Base-by-base conservation (phyloP, 2,329 filamentous ascomycete genomes). In the Berkeleyomyces basicola region DNA sequence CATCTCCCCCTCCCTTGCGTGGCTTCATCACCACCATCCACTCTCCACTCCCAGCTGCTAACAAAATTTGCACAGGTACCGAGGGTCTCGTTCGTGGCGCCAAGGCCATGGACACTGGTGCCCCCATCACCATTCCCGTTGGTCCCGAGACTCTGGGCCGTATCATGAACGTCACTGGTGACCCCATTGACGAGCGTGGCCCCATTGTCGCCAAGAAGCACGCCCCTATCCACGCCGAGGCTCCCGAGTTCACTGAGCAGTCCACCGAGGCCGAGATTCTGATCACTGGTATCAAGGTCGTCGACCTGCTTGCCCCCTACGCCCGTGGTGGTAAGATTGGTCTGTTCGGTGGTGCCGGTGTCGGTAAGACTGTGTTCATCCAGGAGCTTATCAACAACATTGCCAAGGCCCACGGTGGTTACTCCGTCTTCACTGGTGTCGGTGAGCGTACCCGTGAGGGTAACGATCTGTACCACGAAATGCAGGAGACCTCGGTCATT, bases 341-440 rank as follows among this genome's bases (percentile, higher is more conserved):
- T 89, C 90, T 99, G 71, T 99, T 99, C 82, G 93, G 93, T 81
- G 93, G 93, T 92, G 93, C 93, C 73, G 93, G 93, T 95, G 93
- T 99, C 83, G 93, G 93, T 79, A 99, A 99, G 88, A 99, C 93
- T 77, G 93, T 99, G 76, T 99, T 97, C 84, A 99, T 99, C 78
- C 93, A 99, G 85, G 93, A 99, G 82, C 82, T 99, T 76, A 99
- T 99, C 82, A 99, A 99, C 90, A 99, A 99, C 87, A 97, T 99
- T 75, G 93, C 93, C 80, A 97, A 97, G 86, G 93, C 93, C 72
- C 93, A 99, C 83, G 93, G 93, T 95, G 93, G 93, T 95, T 99
- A 95, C 88, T 99, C 93, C 70, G 93, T 99, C 76, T 99, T 99
- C 87, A 96, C 90, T 75, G 93, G 93, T 92, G 93, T 99, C 79